phyloP scores from a whole-genome alignment of 208 protist genomes.

The Leishmania tarentolae region DNA sequence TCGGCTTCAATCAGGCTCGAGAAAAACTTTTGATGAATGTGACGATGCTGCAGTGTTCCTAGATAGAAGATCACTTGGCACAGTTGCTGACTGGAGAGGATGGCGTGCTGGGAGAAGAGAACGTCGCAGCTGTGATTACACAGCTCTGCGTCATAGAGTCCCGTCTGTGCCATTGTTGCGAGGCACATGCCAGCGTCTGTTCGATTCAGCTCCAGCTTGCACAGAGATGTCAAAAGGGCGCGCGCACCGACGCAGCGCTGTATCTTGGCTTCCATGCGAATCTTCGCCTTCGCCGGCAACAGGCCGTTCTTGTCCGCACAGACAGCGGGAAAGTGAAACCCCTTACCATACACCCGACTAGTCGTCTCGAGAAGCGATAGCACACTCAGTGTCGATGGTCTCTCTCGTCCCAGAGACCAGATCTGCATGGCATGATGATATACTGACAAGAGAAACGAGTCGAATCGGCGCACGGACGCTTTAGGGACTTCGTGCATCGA shows the following conservation, averaged over 20 bases:
- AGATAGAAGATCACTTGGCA: constrained; percentile 77
- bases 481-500: not conserved
- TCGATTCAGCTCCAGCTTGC: constrained; percentile 55
- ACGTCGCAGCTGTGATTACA: constrained; percentile 82
- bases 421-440: constrained; percentile 54
- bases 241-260: constrained; percentile 73
- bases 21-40: constrained; percentile 83
- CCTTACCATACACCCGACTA: constrained; percentile 54
- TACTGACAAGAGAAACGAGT: constrained; percentile 28
- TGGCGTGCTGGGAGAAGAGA: constrained; percentile 61
- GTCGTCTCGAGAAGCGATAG: constrained; percentile 69
- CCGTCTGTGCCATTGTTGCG: constrained; percentile 64
- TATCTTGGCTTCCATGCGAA: constrained; percentile 90
- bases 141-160: constrained; percentile 83
- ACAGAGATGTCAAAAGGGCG: constrained; percentile 61
- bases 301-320: constrained; percentile 61
- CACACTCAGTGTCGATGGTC: constrained; percentile 48
- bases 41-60: constrained; percentile 86
- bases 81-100: constrained; percentile 82
- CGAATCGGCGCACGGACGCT: constrained; percentile 17
- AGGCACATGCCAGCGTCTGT: constrained; percentile 84
- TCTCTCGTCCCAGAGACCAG: constrained; percentile 47
- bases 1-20: constrained; percentile 65
- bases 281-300: constrained; percentile 76
- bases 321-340: constrained; percentile 61